Percentiles rank a stretch among this genome's conserved stretches.
phyloP scores from a whole-genome alignment of 495 filamentous ascomycete species.

The Penicillium cosmopolitanum region DNA sequence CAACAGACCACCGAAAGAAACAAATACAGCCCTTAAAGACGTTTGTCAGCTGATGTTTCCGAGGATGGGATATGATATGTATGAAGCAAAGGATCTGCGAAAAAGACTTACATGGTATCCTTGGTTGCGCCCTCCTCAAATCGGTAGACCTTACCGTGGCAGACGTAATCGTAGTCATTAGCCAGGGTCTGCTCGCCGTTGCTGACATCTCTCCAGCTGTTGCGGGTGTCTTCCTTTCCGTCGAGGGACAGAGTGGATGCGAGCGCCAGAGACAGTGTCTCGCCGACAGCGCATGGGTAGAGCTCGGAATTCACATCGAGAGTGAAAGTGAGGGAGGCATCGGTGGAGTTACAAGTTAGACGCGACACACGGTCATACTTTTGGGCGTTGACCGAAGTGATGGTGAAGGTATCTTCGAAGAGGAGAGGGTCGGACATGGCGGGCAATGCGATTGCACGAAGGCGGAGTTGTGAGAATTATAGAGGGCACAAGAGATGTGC shows the following conservation, averaged over 20 bases:
- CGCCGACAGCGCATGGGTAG: constrained; percentile 73
- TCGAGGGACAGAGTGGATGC: constrained; percentile 85
- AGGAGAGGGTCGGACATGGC: constrained; percentile 78
- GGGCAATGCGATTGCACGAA: constrained; percentile 27
- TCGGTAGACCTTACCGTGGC: constrained; percentile 95
- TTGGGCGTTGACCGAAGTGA: constrained; percentile 72
- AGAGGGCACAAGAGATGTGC: not conserved
- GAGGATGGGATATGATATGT: not conserved
- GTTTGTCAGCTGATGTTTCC: constrained; percentile 8
- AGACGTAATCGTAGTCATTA: constrained; percentile 95
- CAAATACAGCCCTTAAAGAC: constrained; percentile 77
- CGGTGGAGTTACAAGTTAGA: constrained; percentile 69
- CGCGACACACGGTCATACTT: constrained; percentile 97
- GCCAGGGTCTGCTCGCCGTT: constrained; percentile 78
- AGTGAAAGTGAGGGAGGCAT: constrained; percentile 71
- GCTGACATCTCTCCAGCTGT: constrained; percentile 78
- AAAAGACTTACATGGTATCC: constrained; percentile 75
- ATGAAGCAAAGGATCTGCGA: not conserved
- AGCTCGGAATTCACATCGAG: constrained; percentile 96
- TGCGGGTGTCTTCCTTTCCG: constrained; percentile 66
- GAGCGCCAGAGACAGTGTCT: constrained; percentile 76
- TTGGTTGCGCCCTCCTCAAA: constrained; percentile 85
- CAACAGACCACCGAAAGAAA: constrained; percentile 89
- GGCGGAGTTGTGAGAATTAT: not conserved
- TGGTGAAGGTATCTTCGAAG: constrained; percentile 88